Percentiles rank a stretch among this genome's conserved stretches.
Evolutionary conservation across 345 rosid species (phyloP).

Genomic region (Ceriops tagal): DNA sequence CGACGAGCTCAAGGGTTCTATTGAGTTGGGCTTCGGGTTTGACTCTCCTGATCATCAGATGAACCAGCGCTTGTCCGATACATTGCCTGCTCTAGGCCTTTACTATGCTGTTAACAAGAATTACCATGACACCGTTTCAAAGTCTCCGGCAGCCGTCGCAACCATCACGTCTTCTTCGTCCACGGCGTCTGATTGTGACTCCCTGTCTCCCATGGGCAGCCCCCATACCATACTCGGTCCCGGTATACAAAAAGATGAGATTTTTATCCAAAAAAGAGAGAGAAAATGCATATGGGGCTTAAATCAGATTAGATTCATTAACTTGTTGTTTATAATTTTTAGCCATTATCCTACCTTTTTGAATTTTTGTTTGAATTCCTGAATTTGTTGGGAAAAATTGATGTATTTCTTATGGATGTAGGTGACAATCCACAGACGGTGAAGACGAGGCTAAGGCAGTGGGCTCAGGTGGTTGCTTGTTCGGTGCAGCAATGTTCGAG

Average conservation of each 20-base stretch:
- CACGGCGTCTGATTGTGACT: conserved; percentile 47
- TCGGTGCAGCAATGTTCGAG: conserved; percentile 65
- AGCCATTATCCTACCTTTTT: too few species aligned
- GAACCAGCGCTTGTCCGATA: conserved; percentile 68
- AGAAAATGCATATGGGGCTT: too few species aligned
- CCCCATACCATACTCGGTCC: conserved; percentile 54
- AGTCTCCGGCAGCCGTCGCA: conserved; percentile 17
- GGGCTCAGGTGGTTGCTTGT: conserved; percentile 98
- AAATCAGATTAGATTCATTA: too few species aligned
- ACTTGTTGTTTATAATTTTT: too few species aligned
- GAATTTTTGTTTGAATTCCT: too few species aligned
- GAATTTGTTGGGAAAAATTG: too few species aligned
- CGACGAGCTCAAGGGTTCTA: conserved; percentile 86
- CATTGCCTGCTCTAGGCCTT: conserved; percentile 81
- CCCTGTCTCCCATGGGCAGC: conserved; percentile 49
- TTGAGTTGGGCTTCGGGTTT: conserved; percentile 84
- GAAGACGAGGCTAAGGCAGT: conserved; percentile 83
- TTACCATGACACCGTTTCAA: conserved; percentile 46
- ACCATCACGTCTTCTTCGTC: conserved; percentile 31
- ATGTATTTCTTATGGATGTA: conserved; percentile 6
- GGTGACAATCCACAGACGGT: conserved; percentile 78
- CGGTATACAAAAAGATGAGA: conserved; percentile 22
- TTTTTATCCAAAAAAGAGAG: too few species aligned
- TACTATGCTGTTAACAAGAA: conserved; percentile 75
- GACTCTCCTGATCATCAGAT: conserved; percentile 50